Conservation (phyloP, 2,329 filamentous ascomycete species). For the Sclerotinia sclerotiorum region DNA sequence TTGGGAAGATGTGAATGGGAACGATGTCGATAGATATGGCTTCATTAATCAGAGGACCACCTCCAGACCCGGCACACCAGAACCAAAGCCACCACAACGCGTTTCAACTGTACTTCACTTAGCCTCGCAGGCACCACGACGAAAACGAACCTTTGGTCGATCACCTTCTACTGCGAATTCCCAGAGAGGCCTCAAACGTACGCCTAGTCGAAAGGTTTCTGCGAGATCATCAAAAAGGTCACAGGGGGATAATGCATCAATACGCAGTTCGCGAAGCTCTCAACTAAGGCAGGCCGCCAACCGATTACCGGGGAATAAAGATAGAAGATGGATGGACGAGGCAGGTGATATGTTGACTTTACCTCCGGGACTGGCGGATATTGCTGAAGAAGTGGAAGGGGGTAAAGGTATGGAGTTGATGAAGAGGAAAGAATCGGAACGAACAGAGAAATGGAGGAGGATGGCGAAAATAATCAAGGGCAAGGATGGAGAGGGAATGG, state of each 20-base stretch:
- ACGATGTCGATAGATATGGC: slow-evolving; percentile 66
- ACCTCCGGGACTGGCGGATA: slow-evolving; percentile 56
- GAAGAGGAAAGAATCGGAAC: slow-evolving; percentile 62
- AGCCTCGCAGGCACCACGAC: slow-evolving; percentile 38
- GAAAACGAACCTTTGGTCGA: slow-evolving; percentile 36
- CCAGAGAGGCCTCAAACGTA: slow-evolving; percentile 36
- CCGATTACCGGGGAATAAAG: slow-evolving; percentile 59
- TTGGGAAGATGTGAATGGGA: slow-evolving; percentile 63
- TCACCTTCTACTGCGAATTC: slow-evolving; percentile 34
- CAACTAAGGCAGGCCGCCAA: slow-evolving; percentile 57
- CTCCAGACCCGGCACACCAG: slow-evolving; percentile 44
- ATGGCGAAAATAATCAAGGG: slow-evolving; percentile 61
- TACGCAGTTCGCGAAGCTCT: slow-evolving; percentile 53
- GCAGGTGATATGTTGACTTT: slow-evolving; percentile 66
- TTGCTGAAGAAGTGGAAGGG: slow-evolving; percentile 55
- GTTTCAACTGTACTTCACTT: slow-evolving; percentile 39
- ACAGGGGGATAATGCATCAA: slow-evolving; percentile 41
- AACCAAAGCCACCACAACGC: slow-evolving; percentile 38
- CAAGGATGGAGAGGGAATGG: slow-evolving; percentile 55
- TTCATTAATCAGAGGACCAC: slow-evolving; percentile 55
- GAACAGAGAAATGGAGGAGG: slow-evolving; percentile 66
- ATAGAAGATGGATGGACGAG: slow-evolving; percentile 61
- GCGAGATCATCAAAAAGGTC: slow-evolving; percentile 57
- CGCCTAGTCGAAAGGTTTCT: slow-evolving; percentile 56
- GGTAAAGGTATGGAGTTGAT: slow-evolving; percentile 54